Evolutionary conservation across 106 monocot species (phyloP), one percentile per base, ranked within the genome.

Genomic region (Posidonia australis): DNA sequence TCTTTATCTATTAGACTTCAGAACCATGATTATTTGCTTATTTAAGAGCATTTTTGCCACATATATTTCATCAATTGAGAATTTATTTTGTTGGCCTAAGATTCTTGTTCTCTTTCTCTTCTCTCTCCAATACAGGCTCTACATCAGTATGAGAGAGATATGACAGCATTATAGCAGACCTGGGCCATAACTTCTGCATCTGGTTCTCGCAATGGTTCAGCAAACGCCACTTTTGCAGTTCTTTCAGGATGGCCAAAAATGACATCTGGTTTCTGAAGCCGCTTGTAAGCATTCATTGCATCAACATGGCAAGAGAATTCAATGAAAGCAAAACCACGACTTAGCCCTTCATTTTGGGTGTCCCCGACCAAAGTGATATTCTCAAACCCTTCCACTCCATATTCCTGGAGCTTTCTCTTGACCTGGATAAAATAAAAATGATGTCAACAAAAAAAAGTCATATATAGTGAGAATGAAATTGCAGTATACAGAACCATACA

Each of bases 101-200:
- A 36, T 4, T 36, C 36, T n/a, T n/a, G n/a, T n/a, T n/a, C n/a
- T n/a, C n/a, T n/a, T n/a, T n/a, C n/a, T n/a, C n/a, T n/a, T n/a
- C n/a, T n/a, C n/a, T n/a, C n/a, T n/a, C n/a, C n/a, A n/a, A n/a
- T n/a, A n/a, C n/a, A n/a, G n/a, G n/a, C n/a, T n/a, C n/a, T n/a
- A 36, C 2, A 36, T 36, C 36, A 36, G 7, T 12, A 0, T 16
- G 46, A 13, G 14, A 64, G 23, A 62, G 2, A 44, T 10, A 12
- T 26, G 28, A 51, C 5, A 51, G 10, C 22, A 67, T 17, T 5
- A 19, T 22, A 62, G 47, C 25, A 54, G 27, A 82, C 82, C 74
- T 82, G 82, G 16, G 82, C 70, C 86, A 86, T 86, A 27, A 82
- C 75, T 75, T 86, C 86, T 65, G 86, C 70, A 55, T 86, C 85